Evolutionary conservation across 257 asterid genomes (phyloP).

Genomic region (Coffea canephora): DNA sequence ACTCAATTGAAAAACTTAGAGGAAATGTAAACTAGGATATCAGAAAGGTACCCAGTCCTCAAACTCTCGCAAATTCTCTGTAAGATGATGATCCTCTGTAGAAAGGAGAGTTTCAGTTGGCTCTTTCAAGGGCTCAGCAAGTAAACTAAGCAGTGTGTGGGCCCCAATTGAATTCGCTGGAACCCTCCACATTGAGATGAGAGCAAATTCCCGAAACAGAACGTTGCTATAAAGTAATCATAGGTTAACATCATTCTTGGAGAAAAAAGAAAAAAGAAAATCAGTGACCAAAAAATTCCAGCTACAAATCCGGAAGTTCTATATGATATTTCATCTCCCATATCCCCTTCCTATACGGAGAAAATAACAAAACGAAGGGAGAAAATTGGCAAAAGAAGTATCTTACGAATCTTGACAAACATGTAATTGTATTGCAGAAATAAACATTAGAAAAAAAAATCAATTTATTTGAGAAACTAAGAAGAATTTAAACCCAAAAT

Average conservation of each 20-base stretch:
- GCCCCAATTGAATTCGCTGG: constrained; percentile 93
- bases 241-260: constrained; percentile 18
- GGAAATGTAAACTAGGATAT: constrained; percentile 5
- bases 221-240: constrained; percentile 61
- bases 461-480: background rate
- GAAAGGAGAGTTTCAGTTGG: constrained; percentile 57
- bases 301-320: background rate
- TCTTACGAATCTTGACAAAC: constrained; percentile 3
- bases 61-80: constrained; percentile 81
- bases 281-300: background rate
- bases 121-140: constrained; percentile 94
- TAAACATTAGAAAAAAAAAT: background rate
- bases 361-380: background rate
- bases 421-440: background rate
- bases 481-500: background rate
- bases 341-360: background rate
- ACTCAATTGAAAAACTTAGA: background rate
- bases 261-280: background rate
- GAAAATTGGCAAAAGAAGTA: constrained; percentile 5
- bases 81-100: constrained; percentile 51
- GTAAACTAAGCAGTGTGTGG: constrained; percentile 87
- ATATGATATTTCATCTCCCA: background rate
- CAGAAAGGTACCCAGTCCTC: constrained; percentile 83
- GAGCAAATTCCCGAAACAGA: constrained; percentile 94
- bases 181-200: constrained; percentile 97